Evolutionary conservation across 192 early-diverging fungal genomes (phyloP).

Genomic region (Backusella australiensis): DNA sequence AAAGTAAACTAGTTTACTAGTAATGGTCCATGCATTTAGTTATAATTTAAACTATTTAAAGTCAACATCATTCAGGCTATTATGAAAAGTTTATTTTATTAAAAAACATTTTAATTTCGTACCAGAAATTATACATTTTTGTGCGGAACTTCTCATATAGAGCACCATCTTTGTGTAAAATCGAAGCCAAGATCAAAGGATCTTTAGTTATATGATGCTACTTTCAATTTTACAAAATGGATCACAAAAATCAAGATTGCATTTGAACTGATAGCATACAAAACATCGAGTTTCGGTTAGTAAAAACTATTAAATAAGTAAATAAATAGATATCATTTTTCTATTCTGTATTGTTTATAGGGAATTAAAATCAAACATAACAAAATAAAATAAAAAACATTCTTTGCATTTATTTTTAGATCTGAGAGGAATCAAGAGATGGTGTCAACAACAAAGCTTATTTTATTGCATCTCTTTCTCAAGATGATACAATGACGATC

Average conservation of each 20-base stretch:
- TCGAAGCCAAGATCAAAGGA: not conserved
- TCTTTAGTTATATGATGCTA: not conserved
- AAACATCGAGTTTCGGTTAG: too few species aligned
- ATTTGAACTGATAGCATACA: not conserved
- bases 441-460: not conserved
- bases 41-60: not conserved
- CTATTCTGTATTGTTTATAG: not conserved
- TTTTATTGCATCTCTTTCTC: not conserved
- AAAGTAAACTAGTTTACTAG: too few species aligned
- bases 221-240: too few species aligned
- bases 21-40: not conserved
- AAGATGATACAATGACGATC: not conserved
- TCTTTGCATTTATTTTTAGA: not conserved
- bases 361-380: not conserved
- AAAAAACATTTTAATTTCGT: not conserved
- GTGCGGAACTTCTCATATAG: not conserved
- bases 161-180: not conserved
- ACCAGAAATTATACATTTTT: not conserved
- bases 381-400: not conserved
- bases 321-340: not conserved
- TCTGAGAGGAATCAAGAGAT: not conserved
- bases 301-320: too few species aligned
- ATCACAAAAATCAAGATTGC: not conserved
- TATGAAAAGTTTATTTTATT: not conserved
- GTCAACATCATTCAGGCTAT: not conserved